A percentile compares a stretch with the other conserved stretches of the same genome.
Evolutionary conservation across 1,284 basidiomycete genomes (phyloP).

Genomic region (Sutorius eximius): DNA sequence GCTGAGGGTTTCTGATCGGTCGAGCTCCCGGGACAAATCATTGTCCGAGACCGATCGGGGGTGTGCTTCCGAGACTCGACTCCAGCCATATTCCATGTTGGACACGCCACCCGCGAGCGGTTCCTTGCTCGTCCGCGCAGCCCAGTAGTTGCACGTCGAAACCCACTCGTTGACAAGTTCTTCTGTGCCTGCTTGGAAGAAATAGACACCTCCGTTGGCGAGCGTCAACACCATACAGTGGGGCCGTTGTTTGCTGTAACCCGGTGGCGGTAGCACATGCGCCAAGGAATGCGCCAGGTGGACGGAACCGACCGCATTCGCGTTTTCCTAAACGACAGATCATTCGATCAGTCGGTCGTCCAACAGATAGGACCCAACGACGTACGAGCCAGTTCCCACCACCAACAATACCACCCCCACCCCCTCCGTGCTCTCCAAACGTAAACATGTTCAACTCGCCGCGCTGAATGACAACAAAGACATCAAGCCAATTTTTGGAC

Average conservation of each 20-base stretch:
- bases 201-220: conserved; percentile 85
- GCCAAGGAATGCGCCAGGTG: conserved; percentile 86
- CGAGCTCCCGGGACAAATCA: conserved; percentile 49
- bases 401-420: conserved; percentile 69
- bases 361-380: conserved; percentile 16
- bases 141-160: conserved; percentile 98
- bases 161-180: conserved; percentile 98
- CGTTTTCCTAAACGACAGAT: conserved; percentile 65
- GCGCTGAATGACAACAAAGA: conserved; percentile 93
- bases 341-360: not conserved
- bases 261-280: conserved; percentile 85
- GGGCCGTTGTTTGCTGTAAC: conserved; percentile 87
- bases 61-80: conserved; percentile 63
- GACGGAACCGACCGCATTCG: conserved; percentile 78
- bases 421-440: conserved; percentile 71
- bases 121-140: conserved; percentile 89
- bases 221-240: conserved; percentile 95
- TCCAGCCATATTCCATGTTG: conserved; percentile 99
- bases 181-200: conserved; percentile 97
- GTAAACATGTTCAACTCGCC: conserved; percentile 95
- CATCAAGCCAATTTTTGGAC: conserved; percentile 88
- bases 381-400: conserved; percentile 97
- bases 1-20: conserved; percentile 63
- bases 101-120: conserved; percentile 93
- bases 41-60: conserved; percentile 59